Percentiles rank a stretch among this genome's conserved stretches.
These are phyloP conservation scores for Populus ilicifolia DNA, from an alignment of 345 rosid species.

Conservation along the genomic window DNA sequence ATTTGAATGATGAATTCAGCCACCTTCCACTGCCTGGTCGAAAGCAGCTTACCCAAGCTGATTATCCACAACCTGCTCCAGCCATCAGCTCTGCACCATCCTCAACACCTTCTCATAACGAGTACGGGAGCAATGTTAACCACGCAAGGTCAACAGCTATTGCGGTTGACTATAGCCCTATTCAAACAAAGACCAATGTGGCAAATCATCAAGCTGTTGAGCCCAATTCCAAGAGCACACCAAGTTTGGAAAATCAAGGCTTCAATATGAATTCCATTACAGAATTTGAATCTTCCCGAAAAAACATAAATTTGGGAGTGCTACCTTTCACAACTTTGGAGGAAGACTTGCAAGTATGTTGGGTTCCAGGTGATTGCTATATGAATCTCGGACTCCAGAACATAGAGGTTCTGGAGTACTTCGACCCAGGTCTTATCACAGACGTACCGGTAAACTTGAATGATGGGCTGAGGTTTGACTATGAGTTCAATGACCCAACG, in stretches of 20 bases:
- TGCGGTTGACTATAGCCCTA: slow-evolving; percentile 24
- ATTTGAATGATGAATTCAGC: slow-evolving; percentile 41
- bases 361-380: slow-evolving; percentile 48
- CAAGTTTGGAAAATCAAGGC: slow-evolving; percentile 35
- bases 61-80: slow-evolving; percentile 20
- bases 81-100: slow-evolving; percentile 26
- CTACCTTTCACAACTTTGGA: slow-evolving; percentile 34
- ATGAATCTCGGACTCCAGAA: slow-evolving; percentile 49
- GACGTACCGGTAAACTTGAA: slow-evolving; percentile 51
- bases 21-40: slow-evolving; percentile 36
- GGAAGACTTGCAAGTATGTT: slow-evolving; percentile 46
- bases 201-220: slow-evolving; percentile 29
- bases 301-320: slow-evolving; percentile 35
- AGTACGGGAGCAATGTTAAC: slow-evolving; percentile 26
- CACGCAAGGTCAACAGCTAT: slow-evolving; percentile 19
- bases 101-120: slow-evolving; percentile 33
- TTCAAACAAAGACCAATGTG: slow-evolving; percentile 26
- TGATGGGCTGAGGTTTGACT: slow-evolving; percentile 53
- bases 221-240: slow-evolving; percentile 31
- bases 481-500: slow-evolving; percentile 51
- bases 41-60: slow-evolving; percentile 23
- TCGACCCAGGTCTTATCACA: slow-evolving; percentile 32
- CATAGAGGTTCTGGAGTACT: slow-evolving; percentile 38
- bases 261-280: slow-evolving; percentile 33
- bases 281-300: slow-evolving; percentile 34